Evolutionary conservation across 1,284 basidiomycete species (phyloP), one percentile per base, ranked within the genome.

Genomic region (Cutaneotrichosporon cutaneum): DNA sequence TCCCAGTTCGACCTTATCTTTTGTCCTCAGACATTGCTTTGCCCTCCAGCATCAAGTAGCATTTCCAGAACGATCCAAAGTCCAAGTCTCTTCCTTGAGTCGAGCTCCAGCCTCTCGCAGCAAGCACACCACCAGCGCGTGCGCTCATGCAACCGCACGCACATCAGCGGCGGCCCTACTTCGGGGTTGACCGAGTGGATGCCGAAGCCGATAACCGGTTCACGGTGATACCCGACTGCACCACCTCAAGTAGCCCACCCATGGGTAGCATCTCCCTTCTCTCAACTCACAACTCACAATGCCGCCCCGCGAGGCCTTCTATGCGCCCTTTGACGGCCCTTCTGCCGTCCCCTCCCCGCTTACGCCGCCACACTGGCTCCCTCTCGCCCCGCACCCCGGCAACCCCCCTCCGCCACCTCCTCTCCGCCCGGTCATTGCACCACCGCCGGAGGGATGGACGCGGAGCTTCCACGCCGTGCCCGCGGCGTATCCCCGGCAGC

Each of bases 391-490:
- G 5, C 64, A 60, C 24, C 64, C 64, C 7, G 56, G 42, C 10
- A 54, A 52, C 32, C 14, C 4, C 1, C 61, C 64, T 1, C 61
- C 58, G 2, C 50, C 58, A 1, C 16, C 36, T 2, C 64, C 61
- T 0, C 60, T 51, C 27, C 67, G 56, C 70, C 60, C 56, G 10
- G 36, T 36, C 0, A 75, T 56, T 18, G 70, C 32, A 64, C 77
- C 56, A 70, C 78, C 48, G 65, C 75, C 42, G 62, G 69, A 10
- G 58, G 69, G 72, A 16, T 87, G 82, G 72, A 74, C 68, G n/a
- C 70, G 83, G 13, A 84, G 84, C 0, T 88, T 87, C 0, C 90
- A 93, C 70, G 73, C 91, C 48, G 77, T 90, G 24, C 88, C 89
- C 0, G 86, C 88, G 7, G 86, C 88, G 1, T 85, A 85, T 70